phyloP scores from a whole-genome alignment of 441 rosid species.

The Viola pubescens region DNA sequence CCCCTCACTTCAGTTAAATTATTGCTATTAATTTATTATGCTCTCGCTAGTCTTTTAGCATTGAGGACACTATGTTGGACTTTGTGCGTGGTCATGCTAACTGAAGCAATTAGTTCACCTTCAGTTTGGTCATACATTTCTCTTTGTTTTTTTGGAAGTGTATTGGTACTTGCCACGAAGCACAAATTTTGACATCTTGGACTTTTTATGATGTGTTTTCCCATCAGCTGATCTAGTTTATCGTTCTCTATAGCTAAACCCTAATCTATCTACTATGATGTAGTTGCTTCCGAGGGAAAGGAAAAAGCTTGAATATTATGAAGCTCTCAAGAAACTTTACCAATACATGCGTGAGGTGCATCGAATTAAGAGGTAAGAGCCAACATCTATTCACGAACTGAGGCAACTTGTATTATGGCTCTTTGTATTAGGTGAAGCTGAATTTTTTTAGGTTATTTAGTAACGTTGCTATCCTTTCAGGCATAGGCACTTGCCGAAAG shows the following conservation, averaged over 20 bases:
- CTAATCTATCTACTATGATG: slow-evolving; percentile 4
- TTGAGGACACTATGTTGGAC: neutral
- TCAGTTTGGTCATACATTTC: too few relatives aligned
- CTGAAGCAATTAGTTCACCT: neutral
- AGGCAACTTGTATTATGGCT: too few relatives aligned
- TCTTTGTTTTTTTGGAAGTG: too few relatives aligned
- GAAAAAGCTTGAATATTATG: slow-evolving; percentile 71
- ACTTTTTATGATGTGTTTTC: neutral
- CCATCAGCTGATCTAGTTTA: neutral
- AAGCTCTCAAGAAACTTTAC: slow-evolving; percentile 79
- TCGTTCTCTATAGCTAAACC: neutral
- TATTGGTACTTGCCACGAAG: neutral
- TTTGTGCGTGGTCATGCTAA: slow-evolving; percentile 1
- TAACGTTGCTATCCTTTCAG: slow-evolving; percentile 30
- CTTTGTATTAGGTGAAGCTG: too few relatives aligned
- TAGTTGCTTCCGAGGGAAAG: slow-evolving; percentile 88
- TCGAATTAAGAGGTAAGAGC: slow-evolving; percentile 68
- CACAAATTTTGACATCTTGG: neutral
- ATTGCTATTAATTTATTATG: neutral
- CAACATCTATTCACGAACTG: neutral
- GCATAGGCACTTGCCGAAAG: slow-evolving; percentile 84
- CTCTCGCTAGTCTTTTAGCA: slow-evolving; percentile 1
- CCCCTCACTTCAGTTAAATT: neutral
- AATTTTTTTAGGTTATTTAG: neutral
- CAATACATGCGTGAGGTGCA: slow-evolving; percentile 88